These are phyloP conservation scores for Insectozyma bohioensis DNA, from an alignment of 1,139 yeast genomes.

Conservation along the genomic window DNA sequence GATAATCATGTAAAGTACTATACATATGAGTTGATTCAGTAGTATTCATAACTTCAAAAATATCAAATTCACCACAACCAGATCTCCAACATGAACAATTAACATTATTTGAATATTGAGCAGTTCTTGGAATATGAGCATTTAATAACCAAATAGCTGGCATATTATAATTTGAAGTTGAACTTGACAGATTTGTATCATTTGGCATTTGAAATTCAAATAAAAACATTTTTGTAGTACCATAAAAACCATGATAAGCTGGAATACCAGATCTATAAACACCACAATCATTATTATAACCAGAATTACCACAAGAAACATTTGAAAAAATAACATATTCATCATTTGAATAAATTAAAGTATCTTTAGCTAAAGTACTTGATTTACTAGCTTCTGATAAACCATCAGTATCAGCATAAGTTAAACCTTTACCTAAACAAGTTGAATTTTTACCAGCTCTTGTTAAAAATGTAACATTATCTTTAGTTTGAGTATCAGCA, in stretches of 20 bases:
- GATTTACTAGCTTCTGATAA: conserved; percentile 60
- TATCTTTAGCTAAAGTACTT: conserved; percentile 59
- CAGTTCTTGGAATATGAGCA: conserved; percentile 91
- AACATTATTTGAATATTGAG: conserved; percentile 70
- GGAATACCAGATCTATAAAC: conserved; percentile 83
- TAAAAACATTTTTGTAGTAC: conserved; percentile 75
- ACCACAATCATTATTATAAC: conserved; percentile 69
- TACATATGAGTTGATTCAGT: conserved; percentile 57
- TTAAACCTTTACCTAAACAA: conserved; percentile 85
- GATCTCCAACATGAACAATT: conserved; percentile 92
- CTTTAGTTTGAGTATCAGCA: conserved; percentile 39
- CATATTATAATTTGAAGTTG: conserved; percentile 70
- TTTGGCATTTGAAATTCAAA: conserved; percentile 92
- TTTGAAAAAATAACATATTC: conserved; percentile 81
- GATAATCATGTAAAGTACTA: conserved; percentile 72
- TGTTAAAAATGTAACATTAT: conserved; percentile 81
- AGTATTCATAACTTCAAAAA: conserved; percentile 63
- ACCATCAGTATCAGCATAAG: conserved; percentile 79
- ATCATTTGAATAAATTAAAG: conserved; percentile 61
- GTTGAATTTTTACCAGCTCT: conserved; percentile 71
- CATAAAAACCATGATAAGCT: conserved; percentile 89
- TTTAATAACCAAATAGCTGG: conserved; percentile 96
- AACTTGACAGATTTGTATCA: conserved; percentile 42
- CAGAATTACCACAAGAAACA: conserved; percentile 52
- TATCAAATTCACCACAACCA: conserved; percentile 96